Evolutionary conservation across 805 yeast species (phyloP).

Genomic region (Candida tallmaniae): DNA sequence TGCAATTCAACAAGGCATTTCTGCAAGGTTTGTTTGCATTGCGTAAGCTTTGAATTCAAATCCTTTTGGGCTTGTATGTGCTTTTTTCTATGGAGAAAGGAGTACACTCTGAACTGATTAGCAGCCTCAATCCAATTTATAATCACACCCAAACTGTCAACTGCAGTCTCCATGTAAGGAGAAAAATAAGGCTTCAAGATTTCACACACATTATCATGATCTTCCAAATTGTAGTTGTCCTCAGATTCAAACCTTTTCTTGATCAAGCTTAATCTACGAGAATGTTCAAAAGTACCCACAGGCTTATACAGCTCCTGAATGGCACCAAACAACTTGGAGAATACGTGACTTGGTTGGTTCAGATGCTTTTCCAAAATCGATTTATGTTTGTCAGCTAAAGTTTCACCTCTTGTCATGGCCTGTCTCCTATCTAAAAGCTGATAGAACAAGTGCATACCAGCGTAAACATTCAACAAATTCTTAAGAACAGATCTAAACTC

Average conservation of each 20-base stretch:
- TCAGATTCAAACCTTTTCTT: slow-evolving; percentile 15
- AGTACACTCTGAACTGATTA: slow-evolving; percentile 24
- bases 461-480: slow-evolving; percentile 17
- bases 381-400: slow-evolving; percentile 13
- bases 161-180: slow-evolving; percentile 14
- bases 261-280: slow-evolving; percentile 16
- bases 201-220: slow-evolving; percentile 23
- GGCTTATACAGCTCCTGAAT: slow-evolving; percentile 24
- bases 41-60: slow-evolving; percentile 11
- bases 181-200: slow-evolving; percentile 15
- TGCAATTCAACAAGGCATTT: slow-evolving; percentile 7
- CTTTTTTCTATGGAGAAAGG: slow-evolving; percentile 4
- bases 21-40: slow-evolving; percentile 7
- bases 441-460: slow-evolving; percentile 25
- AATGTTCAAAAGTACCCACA: slow-evolving; percentile 25
- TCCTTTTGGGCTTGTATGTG: slow-evolving; percentile 14
- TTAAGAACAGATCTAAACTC: slow-evolving; percentile 22
- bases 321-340: slow-evolving; percentile 20
- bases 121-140: slow-evolving; percentile 25
- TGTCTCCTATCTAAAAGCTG: slow-evolving; percentile 23
- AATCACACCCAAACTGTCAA: slow-evolving; percentile 14
- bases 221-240: slow-evolving; percentile 13
- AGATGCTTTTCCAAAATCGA: slow-evolving; percentile 3
- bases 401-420: slow-evolving; percentile 16
- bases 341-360: neutral